A percentile compares a stretch with the other conserved stretches of the same genome.
Conservation (phyloP, 2,329 filamentous ascomycete species). For the Lasiodiplodia sp. region DNA sequence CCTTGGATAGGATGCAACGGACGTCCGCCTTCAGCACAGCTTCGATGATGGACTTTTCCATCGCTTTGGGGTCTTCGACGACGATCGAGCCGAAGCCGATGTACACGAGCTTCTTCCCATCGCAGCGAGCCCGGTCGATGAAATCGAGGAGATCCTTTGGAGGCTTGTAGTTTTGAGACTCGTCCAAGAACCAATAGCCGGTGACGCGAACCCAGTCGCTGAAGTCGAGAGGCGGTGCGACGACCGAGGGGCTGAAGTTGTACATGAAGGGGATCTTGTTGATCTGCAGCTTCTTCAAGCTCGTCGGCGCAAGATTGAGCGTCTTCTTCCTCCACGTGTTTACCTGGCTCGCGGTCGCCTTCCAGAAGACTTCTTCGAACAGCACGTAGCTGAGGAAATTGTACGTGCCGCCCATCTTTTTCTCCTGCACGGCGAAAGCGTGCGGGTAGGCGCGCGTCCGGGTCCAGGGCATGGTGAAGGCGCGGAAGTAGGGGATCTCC, state of each 20-base stretch:
- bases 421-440: constrained; percentile 90
- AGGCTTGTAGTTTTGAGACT: constrained; percentile 72
- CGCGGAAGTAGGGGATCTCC: constrained; percentile 92
- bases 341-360: constrained; percentile 86
- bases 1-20: constrained; percentile 92
- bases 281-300: constrained; percentile 86
- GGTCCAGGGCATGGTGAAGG: constrained; percentile 99
- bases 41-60: constrained; percentile 93
- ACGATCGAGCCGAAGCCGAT: constrained; percentile 98
- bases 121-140: constrained; percentile 74
- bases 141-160: constrained; percentile 79
- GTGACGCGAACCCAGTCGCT: constrained; percentile 98
- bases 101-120: constrained; percentile 92
- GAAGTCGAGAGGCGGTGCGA: constrained; percentile 93
- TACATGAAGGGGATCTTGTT: constrained; percentile 99
- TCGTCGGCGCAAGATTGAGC: constrained; percentile 80
- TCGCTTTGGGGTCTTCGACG: constrained; percentile 83
- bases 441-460: constrained; percentile 94
- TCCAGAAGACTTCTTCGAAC: constrained; percentile 98
- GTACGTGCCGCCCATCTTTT: constrained; percentile 93
- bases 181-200: constrained; percentile 97
- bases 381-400: constrained; percentile 95
- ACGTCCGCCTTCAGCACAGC: constrained; percentile 91
- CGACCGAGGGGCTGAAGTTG: constrained; percentile 93
- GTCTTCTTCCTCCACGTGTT: constrained; percentile 90